Conservation (phyloP, 495 filamentous ascomycete genomes). For the Aspergillus steynii region DNA sequence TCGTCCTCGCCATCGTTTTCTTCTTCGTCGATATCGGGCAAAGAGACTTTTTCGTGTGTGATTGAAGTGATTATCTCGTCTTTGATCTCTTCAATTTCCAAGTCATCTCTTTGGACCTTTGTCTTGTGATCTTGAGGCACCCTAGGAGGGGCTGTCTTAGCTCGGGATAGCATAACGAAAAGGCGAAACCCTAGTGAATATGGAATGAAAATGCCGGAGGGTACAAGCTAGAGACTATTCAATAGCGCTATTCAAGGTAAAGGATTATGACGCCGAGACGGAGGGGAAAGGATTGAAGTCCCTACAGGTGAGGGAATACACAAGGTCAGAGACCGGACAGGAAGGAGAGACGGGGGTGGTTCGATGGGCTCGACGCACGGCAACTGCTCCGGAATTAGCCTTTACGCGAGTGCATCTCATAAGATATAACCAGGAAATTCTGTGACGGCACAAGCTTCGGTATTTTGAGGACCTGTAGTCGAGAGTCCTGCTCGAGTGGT, state of each 20-base stretch:
- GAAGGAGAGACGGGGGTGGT: background rate
- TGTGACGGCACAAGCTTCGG: too few species aligned
- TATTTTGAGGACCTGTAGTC: too few species aligned
- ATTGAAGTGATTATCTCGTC: background rate
- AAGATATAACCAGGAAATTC: too few species aligned
- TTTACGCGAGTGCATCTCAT: too few species aligned
- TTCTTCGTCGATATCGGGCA: background rate
- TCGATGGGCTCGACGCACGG: background rate
- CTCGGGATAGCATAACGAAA: background rate
- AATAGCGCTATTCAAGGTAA: too few species aligned
- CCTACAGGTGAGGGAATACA: background rate
- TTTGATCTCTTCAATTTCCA: background rate
- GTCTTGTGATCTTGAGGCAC: background rate
- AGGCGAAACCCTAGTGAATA: background rate
- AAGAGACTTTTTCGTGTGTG: background rate
- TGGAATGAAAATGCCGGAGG: background rate
- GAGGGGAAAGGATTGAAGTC: background rate
- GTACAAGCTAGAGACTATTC: background rate
- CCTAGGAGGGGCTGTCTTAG: background rate
- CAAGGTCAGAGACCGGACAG: background rate
- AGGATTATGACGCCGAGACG: background rate
- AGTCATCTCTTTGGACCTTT: background rate
- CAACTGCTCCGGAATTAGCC: background rate
- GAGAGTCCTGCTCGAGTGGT: too few species aligned
- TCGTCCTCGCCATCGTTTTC: slow-evolving; percentile 67